Percentiles rank a stretch among this genome's conserved stretches.
Conservation (phyloP, 805 yeast species). For the Wickerhamiella cacticola region DNA sequence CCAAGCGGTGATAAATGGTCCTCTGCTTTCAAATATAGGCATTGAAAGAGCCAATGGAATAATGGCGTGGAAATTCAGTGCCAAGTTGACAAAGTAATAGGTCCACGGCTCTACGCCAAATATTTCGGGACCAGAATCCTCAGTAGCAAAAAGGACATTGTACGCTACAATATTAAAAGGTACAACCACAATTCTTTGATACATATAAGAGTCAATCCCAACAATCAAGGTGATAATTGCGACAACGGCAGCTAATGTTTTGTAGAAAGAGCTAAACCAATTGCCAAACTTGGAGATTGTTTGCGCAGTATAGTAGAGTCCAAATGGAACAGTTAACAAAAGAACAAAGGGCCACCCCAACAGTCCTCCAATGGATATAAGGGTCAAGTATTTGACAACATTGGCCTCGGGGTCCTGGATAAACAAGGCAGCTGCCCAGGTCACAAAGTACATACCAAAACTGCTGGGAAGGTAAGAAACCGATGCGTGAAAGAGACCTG, state of each 20-base stretch:
- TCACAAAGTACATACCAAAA: conserved; percentile 46
- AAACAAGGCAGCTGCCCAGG: conserved; percentile 22
- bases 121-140: conserved; percentile 72
- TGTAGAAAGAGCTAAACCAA: conserved; percentile 12
- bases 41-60: conserved; percentile 52
- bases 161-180: conserved; percentile 74
- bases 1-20: conserved; percentile 20
- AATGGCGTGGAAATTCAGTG: conserved; percentile 34
- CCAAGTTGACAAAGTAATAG: conserved; percentile 38
- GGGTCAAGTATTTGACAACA: conserved; percentile 24
- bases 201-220: conserved; percentile 42
- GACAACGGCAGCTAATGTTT: conserved; percentile 17
- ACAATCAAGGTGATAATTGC: conserved; percentile 23
- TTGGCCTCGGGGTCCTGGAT: conserved; percentile 12
- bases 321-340: conserved; percentile 51
- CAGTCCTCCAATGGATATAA: conserved; percentile 55
- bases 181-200: conserved; percentile 47
- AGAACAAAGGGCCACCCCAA: conserved; percentile 88
- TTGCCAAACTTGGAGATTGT: conserved; percentile 19
- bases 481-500: conserved; percentile 85
- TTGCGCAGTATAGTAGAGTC: conserved; percentile 27
- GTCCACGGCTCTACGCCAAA: conserved; percentile 75
- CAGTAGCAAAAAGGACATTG: conserved; percentile 60
- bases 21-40: conserved; percentile 11
- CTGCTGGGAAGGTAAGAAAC: conserved; percentile 77